Evolutionary conservation across 1,284 basidiomycete species (phyloP).

Genomic region (Irpex lacteus): DNA sequence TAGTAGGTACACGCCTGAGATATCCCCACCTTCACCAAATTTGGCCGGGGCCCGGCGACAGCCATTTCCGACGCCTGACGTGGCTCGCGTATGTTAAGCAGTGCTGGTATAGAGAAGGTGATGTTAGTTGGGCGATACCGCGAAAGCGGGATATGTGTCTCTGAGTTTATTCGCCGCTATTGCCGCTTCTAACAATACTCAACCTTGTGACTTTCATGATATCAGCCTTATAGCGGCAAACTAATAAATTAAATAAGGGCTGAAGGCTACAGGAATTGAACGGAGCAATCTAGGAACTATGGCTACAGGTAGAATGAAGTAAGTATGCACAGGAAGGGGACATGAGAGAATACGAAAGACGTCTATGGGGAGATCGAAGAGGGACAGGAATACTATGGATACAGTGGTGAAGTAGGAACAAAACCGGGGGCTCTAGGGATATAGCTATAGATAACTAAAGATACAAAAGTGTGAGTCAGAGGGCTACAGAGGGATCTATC

Average conservation of each 20-base stretch:
- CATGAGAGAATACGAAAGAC: background rate
- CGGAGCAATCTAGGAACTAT: background rate
- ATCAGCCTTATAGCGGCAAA: background rate
- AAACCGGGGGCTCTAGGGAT: background rate
- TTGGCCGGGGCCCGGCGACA: too few relatives aligned
- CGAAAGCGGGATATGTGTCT: too few relatives aligned
- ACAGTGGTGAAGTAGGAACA: background rate
- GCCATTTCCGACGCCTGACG: too few relatives aligned
- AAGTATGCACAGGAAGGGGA: background rate
- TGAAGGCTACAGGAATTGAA: background rate
- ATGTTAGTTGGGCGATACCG: too few relatives aligned
- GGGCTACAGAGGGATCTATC: conserved; percentile 1
- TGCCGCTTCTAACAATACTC: background rate
- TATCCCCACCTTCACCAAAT: too few relatives aligned
- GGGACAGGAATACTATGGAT: background rate
- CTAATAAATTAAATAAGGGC: background rate
- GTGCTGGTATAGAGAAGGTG: too few relatives aligned
- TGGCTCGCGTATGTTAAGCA: too few relatives aligned
- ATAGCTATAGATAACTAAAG: conserved; percentile 2
- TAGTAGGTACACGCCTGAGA: too few relatives aligned
- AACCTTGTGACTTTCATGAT: background rate
- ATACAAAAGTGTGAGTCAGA: background rate
- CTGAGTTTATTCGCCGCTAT: too few relatives aligned
- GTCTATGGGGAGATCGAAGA: background rate
- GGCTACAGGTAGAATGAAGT: background rate